Base-by-base conservation (phyloP, 208 protist genomes). In the Trypanosoma scelopori region DNA sequence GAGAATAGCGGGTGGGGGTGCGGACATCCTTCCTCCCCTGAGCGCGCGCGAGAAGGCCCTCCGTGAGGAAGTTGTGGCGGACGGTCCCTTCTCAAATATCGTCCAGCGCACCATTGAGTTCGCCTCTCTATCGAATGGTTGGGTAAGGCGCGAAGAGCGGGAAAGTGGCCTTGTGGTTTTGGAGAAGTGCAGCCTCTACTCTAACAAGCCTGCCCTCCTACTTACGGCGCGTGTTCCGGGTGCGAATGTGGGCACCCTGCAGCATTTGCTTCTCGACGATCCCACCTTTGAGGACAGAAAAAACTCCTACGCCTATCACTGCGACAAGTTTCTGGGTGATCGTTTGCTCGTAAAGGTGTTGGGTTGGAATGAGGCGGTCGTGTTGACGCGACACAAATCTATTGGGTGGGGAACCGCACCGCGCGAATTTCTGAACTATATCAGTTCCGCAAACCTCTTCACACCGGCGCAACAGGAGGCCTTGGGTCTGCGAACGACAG, bases 251-350 rank as follows among this genome's bases (percentile, higher is more conserved):
- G 74, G 78, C 37, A 75, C 65, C 15, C 48, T 85, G n/a, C 73
- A 82, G 63, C 55, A 75, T 13, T 58, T 78, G n/a, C 62, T 85
- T 20, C 73, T 82, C 9, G 78, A 84, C 46, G 71, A 79, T 66
- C 53, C 65, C 27, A 56, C 74, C 43, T 68, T 73, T 58, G 41
- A 50, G 15, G 67, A 82, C 42, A 66, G 57, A 22, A 74, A 76
- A 56, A 30, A 23, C 13, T 73, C 58, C 42, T 74, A 74, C 45
- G 71, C 65, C 23, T 83, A 72, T 61, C 58, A 71, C 35, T 76
- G 72, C 49, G 59, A 78, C 65, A 59, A 51, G 7, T 53, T 72
- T 4, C 46, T 79, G 18, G 25, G 28, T 5, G 28, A 61, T 25
- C 65, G 67, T 15, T 16, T n/a, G 22, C 62, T 80, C 46, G 47